phyloP scores from a whole-genome alignment of 371 early-diverging fungal genomes.

The Coemansia sp. region DNA sequence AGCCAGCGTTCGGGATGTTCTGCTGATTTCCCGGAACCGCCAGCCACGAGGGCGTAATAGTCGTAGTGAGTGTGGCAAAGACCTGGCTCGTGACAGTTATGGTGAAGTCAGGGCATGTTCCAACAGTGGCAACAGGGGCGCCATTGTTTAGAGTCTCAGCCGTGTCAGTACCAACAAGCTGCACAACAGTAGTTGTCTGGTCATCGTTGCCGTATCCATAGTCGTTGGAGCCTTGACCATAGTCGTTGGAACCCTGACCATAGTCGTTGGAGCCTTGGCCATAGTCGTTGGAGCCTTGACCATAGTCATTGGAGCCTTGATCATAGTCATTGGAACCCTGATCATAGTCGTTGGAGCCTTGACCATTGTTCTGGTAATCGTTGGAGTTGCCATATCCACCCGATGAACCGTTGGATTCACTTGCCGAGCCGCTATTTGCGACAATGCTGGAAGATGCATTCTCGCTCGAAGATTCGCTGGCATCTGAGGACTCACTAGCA shows the following conservation, averaged over 20 bases:
- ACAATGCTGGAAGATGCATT: not conserved
- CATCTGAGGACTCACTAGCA: not conserved
- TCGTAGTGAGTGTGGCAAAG: conserved; percentile 35
- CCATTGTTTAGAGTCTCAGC: conserved; percentile 38
- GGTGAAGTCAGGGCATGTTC: conserved; percentile 41
- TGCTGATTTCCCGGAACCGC: conserved; percentile 18
- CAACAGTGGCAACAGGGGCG: conserved; percentile 35
- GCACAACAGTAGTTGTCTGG: conserved; percentile 32
- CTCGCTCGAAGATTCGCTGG: conserved; percentile 5
- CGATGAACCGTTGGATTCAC: not conserved
- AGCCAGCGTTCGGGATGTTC: not conserved
- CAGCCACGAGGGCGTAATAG: conserved; percentile 38
- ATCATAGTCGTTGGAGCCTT: not conserved
- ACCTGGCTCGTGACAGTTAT: conserved; percentile 38
- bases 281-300: not conserved
- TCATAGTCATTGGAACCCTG: not conserved
- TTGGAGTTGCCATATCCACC: not conserved
- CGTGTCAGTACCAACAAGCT: conserved; percentile 29
- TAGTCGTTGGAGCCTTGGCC: not conserved
- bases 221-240: not conserved
- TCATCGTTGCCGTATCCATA: conserved; percentile 15
- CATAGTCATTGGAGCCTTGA: not conserved
- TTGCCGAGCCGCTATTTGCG: not conserved
- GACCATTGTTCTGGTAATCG: not conserved
- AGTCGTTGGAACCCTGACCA: not conserved